Percentiles rank a stretch among this genome's conserved stretches.
Evolutionary conservation across 2,329 filamentous ascomycete species (phyloP).

Genomic region (Nectriaceae sp.): DNA sequence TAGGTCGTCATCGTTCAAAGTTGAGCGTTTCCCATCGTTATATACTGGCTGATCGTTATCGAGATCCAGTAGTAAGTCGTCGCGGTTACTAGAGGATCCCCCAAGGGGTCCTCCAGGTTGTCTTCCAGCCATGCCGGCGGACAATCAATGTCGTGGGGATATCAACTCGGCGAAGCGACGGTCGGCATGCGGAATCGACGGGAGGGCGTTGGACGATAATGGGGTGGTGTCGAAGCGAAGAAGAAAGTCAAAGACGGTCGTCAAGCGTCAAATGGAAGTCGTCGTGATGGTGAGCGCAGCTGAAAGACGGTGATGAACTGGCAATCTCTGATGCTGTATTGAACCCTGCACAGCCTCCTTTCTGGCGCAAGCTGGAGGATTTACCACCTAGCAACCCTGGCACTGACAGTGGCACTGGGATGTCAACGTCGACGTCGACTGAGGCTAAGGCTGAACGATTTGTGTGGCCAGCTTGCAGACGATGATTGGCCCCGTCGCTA

Average conservation of each 20-base stretch:
- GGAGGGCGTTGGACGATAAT: slow-evolving; percentile 1
- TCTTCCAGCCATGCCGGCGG: slow-evolving; percentile 63
- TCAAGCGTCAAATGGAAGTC: neutral
- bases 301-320: neutral
- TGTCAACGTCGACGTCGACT: slow-evolving; percentile 26
- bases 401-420: slow-evolving; percentile 15
- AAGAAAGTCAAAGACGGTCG: neutral
- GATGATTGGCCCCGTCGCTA: slow-evolving; percentile 22
- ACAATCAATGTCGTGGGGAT: slow-evolving; percentile 36
- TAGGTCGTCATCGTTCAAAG: slow-evolving; percentile 80
- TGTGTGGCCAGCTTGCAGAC: slow-evolving; percentile 29
- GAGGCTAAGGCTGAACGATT: slow-evolving; percentile 24
- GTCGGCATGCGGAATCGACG: slow-evolving; percentile 36
- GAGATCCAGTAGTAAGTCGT: slow-evolving; percentile 73
- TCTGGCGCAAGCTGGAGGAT: slow-evolving; percentile 14
- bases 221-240: neutral
- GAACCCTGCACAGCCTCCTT: slow-evolving; percentile 17
- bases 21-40: slow-evolving; percentile 72
- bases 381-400: slow-evolving; percentile 1
- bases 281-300: neutral
- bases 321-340: slow-evolving; percentile 8
- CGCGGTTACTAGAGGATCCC: slow-evolving; percentile 48
- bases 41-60: slow-evolving; percentile 73
- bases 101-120: slow-evolving; percentile 50
- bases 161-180: slow-evolving; percentile 28